phyloP scores from a whole-genome alignment of 1,139 yeast species.

The Insectozyma bohioensis region DNA sequence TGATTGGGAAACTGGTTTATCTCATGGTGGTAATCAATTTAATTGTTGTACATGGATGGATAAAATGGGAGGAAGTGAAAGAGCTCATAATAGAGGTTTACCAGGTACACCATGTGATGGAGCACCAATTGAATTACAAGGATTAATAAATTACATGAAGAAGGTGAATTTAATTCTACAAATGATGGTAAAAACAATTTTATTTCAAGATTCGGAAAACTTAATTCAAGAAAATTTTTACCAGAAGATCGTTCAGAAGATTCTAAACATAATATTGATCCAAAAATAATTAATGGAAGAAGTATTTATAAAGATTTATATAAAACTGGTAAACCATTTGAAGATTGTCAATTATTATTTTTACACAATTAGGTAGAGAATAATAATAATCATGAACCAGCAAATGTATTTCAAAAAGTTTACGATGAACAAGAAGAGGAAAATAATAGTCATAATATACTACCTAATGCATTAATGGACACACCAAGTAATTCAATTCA shows the following conservation, averaged over 20 bases:
- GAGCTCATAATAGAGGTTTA: slow-evolving; percentile 79
- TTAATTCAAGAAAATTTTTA: slow-evolving; percentile 69
- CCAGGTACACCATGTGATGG: slow-evolving; percentile 99
- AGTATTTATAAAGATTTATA: slow-evolving; percentile 92
- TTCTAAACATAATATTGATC: slow-evolving; percentile 55
- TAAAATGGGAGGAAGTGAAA: slow-evolving; percentile 93
- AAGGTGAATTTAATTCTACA: slow-evolving; percentile 57
- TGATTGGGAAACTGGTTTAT: slow-evolving; percentile 87
- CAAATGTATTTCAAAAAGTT: no score
- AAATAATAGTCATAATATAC: no score
- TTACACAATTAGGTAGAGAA: no score
- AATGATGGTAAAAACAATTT: slow-evolving; percentile 56
- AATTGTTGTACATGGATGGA: slow-evolving; percentile 99
- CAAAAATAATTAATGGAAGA: slow-evolving; percentile 73
- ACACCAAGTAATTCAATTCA: no score
- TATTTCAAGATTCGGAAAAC: slow-evolving; percentile 67
- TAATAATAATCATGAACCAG: no score
- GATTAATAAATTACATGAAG: slow-evolving; percentile 58
- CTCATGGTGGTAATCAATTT: slow-evolving; percentile 87
- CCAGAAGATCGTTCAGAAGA: slow-evolving; percentile 62
- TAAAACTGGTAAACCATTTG: slow-evolving; percentile 79
- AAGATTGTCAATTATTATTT: slow-evolving; percentile 91
- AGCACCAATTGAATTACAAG: slow-evolving; percentile 91
- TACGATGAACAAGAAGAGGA: no score
- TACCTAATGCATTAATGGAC: no score